Base-by-base conservation (phyloP, 169 alveolate genomes). In the Ichthyophthirius multifiliis region DNA sequence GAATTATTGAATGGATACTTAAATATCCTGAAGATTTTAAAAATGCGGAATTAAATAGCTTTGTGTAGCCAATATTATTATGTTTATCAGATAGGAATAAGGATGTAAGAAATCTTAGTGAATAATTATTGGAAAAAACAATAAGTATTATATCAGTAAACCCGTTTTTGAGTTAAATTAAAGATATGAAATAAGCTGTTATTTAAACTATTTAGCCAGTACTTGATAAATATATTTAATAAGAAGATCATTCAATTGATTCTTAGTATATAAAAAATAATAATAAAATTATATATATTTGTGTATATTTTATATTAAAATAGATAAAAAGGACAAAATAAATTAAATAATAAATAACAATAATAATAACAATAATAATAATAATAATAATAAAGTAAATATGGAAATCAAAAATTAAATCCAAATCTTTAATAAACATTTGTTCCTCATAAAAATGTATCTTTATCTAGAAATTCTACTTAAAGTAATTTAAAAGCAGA, bases 141-240 rank as follows among this genome's bases (percentile, higher is more conserved):
- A 62, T 81, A 20, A 37, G 63, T 13, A 77, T 46, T 23, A 62
- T 74, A 20, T 65, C 75, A 41, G 44, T 67, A 15, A 76, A 81
- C 39, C 86, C 82, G 6, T 81, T 81, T 41, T 15, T 71, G 13
- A 37, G 27, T 73, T 46, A 37, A 41, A 71, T 47, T 27, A 67
- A 79, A 37, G 80, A 79, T 41, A n/a, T 67, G 34, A 79, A 79
- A 20, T 80, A 76, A n/a, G 84, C 84, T 23, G 75, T 67, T 65
- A 73, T 78, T 5, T 31, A 78, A 65, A 37, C 71, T 3, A 55
- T 55, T 27, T 23, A 55, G 13, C 71, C 71, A 7, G 31, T 55
- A 3, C 23, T 55, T 55, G 12, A 34, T 10, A 55, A 55, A 18
- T 55, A 55, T 5, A 55, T 39, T 55, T 27, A 55, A 12, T 55